Evolutionary conservation across 2,329 filamentous ascomycete species (phyloP), one percentile per base, ranked within the genome.

Genomic region (Fusarium sublunatum): DNA sequence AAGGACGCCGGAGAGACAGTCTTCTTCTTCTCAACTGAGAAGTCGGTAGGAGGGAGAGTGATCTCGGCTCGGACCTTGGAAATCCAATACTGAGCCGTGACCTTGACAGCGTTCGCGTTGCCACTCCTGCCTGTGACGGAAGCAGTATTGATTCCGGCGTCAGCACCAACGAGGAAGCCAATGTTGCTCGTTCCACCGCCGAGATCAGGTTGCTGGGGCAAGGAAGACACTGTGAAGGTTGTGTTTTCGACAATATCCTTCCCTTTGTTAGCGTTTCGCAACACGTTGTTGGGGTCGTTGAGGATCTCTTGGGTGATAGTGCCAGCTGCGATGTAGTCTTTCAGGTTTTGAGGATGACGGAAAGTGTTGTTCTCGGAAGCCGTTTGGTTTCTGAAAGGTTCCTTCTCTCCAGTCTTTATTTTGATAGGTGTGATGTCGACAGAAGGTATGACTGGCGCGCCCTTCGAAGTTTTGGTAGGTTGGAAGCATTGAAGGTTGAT

Each of bases 401-500:
- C 12, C 2, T 36, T 53, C 2, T 19, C 25, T 0, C 45, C 29
- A 2, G 26, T 15, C 1, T 46, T 41, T 34, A 72, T 62, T 0
- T 28, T 1, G 28, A 70, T 71, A 0, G 76, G 75, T 0, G 70
- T 72, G 8, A 75, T 76, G n/a, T 62, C 39, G 2, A 72, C 56
- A 0, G 38, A 3, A 0, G 55, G 43, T 4, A 75, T 64, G 1
- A 11, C 25, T 6, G 70, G 73, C 3, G 58, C 50, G 5, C 66
- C 70, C 7, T 56, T 53, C 6, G 51, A 19, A 39, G 61, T 62
- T 7, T 25, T 42, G 2, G 56, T 52, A 3, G 71, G 68, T 7
- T 53, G 56, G 9, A 75, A 64, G 15, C 70, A 61, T 59, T 79
- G 77, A 2, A 75, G 74, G 34, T 80, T 80, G 70, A 81, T 79